Conservation (phyloP, 2,329 filamentous ascomycete genomes). For the Pestalotiopsis fici region DNA sequence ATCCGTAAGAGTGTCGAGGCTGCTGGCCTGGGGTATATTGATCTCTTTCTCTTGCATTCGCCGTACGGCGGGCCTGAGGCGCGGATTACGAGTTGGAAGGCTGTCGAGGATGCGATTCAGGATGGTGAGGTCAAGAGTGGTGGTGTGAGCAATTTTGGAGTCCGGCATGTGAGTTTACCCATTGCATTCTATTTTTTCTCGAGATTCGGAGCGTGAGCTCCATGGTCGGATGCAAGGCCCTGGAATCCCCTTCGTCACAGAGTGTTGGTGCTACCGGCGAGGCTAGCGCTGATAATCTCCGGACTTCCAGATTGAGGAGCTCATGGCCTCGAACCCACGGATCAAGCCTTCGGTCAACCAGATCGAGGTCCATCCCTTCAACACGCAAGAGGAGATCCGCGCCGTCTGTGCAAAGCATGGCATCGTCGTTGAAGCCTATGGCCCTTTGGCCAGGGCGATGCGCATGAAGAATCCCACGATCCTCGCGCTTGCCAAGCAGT, state of each 20-base stretch:
- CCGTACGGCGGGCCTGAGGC: constrained; percentile 73
- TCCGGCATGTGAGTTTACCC: constrained; percentile 61
- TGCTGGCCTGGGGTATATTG: constrained; percentile 72
- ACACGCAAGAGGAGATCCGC: constrained; percentile 69
- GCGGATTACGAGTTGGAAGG: constrained; percentile 72
- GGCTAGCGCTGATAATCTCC: not conserved
- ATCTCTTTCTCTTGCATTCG: constrained; percentile 78
- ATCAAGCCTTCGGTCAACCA: constrained; percentile 74
- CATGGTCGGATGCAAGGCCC: too few species aligned
- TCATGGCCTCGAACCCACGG: constrained; percentile 62
- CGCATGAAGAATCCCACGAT: constrained; percentile 70
- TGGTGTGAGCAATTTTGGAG: constrained; percentile 79
- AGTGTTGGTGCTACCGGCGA: not conserved
- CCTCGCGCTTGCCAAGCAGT: constrained; percentile 63
- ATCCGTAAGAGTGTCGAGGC: constrained; percentile 66
- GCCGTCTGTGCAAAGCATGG: constrained; percentile 64
- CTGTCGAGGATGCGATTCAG: constrained; percentile 73
- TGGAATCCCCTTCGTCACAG: too few species aligned
- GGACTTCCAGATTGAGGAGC: constrained; percentile 61
- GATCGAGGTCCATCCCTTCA: constrained; percentile 82
- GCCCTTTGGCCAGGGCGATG: constrained; percentile 71
- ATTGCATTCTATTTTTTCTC: too few species aligned
- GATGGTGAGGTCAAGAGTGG: constrained; percentile 71
- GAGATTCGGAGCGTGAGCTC: too few species aligned
- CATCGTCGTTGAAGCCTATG: constrained; percentile 78